These are phyloP conservation scores for Pittosporum tobira DNA, from an alignment of 129 eudicot genomes.

Conservation along the genomic window DNA sequence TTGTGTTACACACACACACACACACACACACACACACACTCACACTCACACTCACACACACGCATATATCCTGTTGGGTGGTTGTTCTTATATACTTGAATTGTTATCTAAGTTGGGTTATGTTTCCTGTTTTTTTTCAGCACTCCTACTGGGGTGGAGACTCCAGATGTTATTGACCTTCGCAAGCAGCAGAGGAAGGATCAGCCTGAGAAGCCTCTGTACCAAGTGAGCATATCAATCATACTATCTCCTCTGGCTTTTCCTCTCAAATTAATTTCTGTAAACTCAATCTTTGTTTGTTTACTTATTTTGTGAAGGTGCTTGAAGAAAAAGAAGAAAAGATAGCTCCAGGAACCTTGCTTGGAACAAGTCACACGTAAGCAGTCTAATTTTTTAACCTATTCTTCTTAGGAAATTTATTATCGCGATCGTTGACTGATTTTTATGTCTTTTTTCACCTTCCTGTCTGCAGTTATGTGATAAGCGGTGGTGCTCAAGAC, in stretches of 20 bases:
- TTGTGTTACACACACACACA: too few species aligned
- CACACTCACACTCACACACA: too few species aligned
- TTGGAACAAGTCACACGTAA: constrained; percentile 80
- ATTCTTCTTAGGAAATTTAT: not conserved
- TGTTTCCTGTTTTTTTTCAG: constrained; percentile 22
- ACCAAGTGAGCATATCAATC: constrained; percentile 45
- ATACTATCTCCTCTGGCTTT: not conserved
- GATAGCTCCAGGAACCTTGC: constrained; percentile 86
- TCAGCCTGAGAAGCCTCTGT: constrained; percentile 92
- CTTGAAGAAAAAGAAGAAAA: constrained; percentile 96
- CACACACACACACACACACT: too few species aligned
- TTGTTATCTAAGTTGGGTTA: not conserved
- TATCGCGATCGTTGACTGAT: not conserved
- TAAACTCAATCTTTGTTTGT: not conserved
- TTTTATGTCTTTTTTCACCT: not conserved
- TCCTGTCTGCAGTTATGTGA: constrained; percentile 52
- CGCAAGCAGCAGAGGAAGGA: constrained; percentile 99
- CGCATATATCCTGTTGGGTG: not conserved
- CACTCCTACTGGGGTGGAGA: constrained; percentile 98
- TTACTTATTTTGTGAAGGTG: constrained; percentile 37
- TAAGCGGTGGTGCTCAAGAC: constrained; percentile 76
- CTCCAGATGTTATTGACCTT: constrained; percentile 97
- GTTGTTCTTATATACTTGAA: not conserved
- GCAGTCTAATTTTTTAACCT: constrained; percentile 7
- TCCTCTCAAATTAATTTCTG: not conserved